Evolutionary conservation across 176 grass and related monocot species (phyloP).

Genomic region (Alopecurus myosuroides): DNA sequence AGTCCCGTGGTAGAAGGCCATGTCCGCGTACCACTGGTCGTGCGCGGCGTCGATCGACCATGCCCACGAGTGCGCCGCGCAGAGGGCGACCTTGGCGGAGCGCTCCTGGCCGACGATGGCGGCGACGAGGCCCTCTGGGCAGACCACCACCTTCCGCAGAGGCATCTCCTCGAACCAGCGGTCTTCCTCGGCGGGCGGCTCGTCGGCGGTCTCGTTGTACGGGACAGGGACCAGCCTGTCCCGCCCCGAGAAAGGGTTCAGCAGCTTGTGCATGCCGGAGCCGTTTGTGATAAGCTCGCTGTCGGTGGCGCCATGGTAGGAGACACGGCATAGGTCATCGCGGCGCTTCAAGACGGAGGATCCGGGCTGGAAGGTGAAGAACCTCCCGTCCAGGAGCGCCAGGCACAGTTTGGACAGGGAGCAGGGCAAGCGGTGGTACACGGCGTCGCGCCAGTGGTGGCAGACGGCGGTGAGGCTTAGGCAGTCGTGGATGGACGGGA

Average conservation of each 20-base stretch:
- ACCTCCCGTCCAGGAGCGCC: not conserved
- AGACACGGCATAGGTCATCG: too few relatives aligned
- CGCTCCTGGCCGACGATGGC: too few relatives aligned
- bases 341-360: not conserved
- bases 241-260: not conserved
- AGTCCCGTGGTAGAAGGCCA: not conserved
- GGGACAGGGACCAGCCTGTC: not conserved
- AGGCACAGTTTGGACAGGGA: not conserved
- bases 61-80: not conserved
- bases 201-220: too few relatives aligned
- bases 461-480: not conserved
- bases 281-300: not conserved
- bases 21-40: constrained; percentile 17
- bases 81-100: not conserved
- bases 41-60: not conserved
- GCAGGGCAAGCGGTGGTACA: not conserved
- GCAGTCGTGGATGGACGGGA: not conserved
- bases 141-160: too few relatives aligned
- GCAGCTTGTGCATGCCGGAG: not conserved
- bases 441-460: not conserved
- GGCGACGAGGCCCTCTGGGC: too few relatives aligned
- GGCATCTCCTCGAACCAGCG: too few relatives aligned
- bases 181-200: too few relatives aligned
- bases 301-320: not conserved
- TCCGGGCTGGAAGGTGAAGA: not conserved